Conservation (phyloP, 805 yeast species). For the Lachancea dasiensis region DNA sequence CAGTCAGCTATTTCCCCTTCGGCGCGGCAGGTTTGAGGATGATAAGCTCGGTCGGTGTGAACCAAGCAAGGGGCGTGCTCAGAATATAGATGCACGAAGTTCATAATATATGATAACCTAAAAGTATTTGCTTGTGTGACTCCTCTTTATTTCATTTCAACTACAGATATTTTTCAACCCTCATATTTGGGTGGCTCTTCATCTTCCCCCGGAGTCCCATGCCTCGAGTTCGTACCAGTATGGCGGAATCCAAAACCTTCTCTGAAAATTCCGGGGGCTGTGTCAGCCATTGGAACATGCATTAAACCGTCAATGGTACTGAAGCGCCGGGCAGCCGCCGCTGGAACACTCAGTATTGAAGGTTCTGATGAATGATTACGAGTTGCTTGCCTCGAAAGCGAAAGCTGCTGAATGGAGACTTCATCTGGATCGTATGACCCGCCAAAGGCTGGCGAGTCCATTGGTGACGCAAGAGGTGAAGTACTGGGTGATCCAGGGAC, state of each 20-base stretch:
- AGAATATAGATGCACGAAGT: slow-evolving; percentile 18
- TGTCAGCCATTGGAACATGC: not conserved
- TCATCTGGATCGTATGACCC: slow-evolving; percentile 18
- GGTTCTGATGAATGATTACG: slow-evolving; percentile 9
- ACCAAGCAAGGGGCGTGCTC: slow-evolving; percentile 43
- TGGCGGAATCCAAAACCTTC: slow-evolving; percentile 3
- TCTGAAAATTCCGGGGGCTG: slow-evolving; percentile 1
- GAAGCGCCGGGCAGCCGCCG: slow-evolving; percentile 7
- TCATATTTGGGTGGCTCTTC: slow-evolving; percentile 34
- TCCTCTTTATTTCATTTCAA: not conserved
- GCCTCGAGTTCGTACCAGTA: not conserved
- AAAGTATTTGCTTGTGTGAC: not conserved
- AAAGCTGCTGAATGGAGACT: slow-evolving; percentile 17
- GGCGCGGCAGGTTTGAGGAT: slow-evolving; percentile 73
- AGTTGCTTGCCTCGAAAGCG: slow-evolving; percentile 21
- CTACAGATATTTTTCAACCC: slow-evolving; percentile 12
- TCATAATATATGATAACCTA: not conserved
- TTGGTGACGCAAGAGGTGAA: slow-evolving; percentile 22
- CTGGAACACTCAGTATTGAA: slow-evolving; percentile 3
- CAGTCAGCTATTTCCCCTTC: slow-evolving; percentile 90
- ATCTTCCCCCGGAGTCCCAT: slow-evolving; percentile 3
- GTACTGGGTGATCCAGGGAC: slow-evolving; percentile 42
- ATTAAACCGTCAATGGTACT: slow-evolving; percentile 19
- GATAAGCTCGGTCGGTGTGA: slow-evolving; percentile 50
- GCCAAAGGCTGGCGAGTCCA: slow-evolving; percentile 17